phyloP scores from a whole-genome alignment of 441 rosid species.

The Eutrema salsugineum region DNA sequence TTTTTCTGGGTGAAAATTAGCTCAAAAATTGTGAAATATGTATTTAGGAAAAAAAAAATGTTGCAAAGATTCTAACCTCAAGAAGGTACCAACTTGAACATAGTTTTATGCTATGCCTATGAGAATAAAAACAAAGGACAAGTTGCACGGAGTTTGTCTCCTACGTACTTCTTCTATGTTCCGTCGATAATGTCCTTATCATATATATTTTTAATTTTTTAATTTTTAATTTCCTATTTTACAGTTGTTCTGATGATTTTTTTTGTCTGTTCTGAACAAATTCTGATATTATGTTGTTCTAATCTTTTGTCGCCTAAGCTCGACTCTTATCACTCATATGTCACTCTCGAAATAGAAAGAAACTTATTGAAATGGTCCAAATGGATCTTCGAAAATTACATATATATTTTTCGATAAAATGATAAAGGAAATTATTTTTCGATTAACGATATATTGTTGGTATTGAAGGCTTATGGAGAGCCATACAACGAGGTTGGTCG shows the following conservation, averaged over 20 bases:
- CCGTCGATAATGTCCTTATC: conserved; percentile 19
- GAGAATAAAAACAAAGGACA: conserved; percentile 11
- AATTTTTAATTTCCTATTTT: neutral
- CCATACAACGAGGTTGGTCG: conserved; percentile 29
- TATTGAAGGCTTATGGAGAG: conserved; percentile 2
- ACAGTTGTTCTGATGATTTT: conserved; percentile 13
- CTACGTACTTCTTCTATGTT: conserved; percentile 19
- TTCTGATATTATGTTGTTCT: neutral
- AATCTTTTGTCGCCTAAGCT: neutral
- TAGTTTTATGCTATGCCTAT: neutral
- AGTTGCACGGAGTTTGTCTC: conserved; percentile 18
- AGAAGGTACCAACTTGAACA: conserved; percentile 17
- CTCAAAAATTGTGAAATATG: neutral
- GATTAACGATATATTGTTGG: neutral
- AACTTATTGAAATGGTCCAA: too few species aligned
- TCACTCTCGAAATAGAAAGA: neutral
- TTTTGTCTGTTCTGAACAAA: neutral
- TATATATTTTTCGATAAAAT: too few species aligned
- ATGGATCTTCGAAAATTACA: neutral
- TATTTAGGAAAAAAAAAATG: neutral
- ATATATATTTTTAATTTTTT: neutral
- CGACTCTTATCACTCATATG: conserved; percentile 6
- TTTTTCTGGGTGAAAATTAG: neutral
- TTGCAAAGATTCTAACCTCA: neutral
- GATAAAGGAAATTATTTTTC: too few species aligned